Evolutionary conservation across 495 filamentous ascomycete genomes (phyloP).

Genomic region (Neurospora sp.): DNA sequence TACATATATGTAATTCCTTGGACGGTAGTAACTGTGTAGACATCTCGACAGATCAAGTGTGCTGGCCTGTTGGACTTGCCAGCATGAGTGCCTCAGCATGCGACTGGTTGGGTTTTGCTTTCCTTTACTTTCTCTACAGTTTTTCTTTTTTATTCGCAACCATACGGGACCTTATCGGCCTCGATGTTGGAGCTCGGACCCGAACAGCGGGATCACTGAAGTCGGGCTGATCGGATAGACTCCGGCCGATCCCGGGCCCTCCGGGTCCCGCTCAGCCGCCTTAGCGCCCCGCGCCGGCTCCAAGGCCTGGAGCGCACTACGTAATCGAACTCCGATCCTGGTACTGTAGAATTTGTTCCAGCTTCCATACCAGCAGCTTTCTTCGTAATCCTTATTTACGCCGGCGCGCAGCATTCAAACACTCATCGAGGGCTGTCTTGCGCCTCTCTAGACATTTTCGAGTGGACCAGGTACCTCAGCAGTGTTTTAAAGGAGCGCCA

Average conservation of each 20-base stretch:
- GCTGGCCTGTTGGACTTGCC: not conserved
- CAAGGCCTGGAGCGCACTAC: not conserved
- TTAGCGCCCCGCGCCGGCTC: not conserved
- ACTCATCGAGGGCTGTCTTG: not conserved
- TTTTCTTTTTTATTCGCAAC: not conserved
- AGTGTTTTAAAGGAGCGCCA: not conserved
- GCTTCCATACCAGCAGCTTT: not conserved
- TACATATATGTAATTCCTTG: not conserved
- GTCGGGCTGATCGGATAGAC: not conserved
- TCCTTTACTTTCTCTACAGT: not conserved
- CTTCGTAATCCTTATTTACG: not conserved
- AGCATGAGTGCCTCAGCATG: not conserved
- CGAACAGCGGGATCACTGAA: not conserved
- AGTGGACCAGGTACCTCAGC: not conserved
- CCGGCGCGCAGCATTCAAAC: not conserved
- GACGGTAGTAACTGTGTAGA: not conserved
- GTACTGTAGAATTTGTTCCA: not conserved
- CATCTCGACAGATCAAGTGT: not conserved
- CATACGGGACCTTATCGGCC: not conserved
- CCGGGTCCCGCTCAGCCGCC: not conserved
- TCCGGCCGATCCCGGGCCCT: not conserved
- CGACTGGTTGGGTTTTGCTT: not conserved
- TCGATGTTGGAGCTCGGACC: not conserved
- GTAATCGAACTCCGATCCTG: not conserved
- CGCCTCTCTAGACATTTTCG: not conserved